phyloP scores from a whole-genome alignment of 1,284 basidiomycete species.

The Ganoderma boninense region DNA sequence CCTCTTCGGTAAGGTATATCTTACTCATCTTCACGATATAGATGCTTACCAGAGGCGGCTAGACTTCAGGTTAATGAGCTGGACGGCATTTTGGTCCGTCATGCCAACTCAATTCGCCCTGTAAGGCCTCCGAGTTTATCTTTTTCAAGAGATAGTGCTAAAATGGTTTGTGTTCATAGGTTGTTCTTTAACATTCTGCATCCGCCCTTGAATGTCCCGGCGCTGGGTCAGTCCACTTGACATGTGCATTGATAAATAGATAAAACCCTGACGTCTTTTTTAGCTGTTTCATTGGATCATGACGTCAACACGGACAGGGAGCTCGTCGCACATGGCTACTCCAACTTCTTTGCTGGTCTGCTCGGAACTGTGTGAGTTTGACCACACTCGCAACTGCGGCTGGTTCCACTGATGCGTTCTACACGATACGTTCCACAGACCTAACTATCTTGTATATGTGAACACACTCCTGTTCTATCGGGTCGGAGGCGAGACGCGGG shows the following conservation, averaged over 20 bases:
- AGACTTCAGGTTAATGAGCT: conserved; percentile 73
- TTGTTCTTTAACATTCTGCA: conserved; percentile 95
- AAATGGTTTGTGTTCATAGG: conserved; percentile 42
- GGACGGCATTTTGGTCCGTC: conserved; percentile 74
- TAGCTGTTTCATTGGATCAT: conserved; percentile 89
- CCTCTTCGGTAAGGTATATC: conserved; percentile 62
- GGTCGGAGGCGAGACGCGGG: conserved; percentile 87
- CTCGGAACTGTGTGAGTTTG: conserved; percentile 79
- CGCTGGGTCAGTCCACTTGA: conserved; percentile 66
- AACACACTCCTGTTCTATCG: conserved; percentile 96
- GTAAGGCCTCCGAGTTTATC: conserved; percentile 41
- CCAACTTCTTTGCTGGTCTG: conserved; percentile 86
- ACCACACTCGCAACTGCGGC: not conserved
- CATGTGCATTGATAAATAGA: not conserved
- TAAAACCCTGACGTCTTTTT: not conserved
- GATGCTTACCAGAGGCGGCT: conserved; percentile 7
- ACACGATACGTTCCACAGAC: conserved; percentile 54
- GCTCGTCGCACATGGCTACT: conserved; percentile 92
- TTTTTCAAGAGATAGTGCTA: not conserved
- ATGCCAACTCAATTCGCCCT: conserved; percentile 85
- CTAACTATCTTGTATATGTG: conserved; percentile 89
- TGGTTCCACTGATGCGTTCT: conserved; percentile 2
- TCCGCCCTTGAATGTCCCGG: conserved; percentile 94
- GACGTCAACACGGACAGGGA: conserved; percentile 96
- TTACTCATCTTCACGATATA: not conserved